Evolutionary conservation across 169 alveolate species (phyloP).

Genomic region (Plasmodium adleri): DNA sequence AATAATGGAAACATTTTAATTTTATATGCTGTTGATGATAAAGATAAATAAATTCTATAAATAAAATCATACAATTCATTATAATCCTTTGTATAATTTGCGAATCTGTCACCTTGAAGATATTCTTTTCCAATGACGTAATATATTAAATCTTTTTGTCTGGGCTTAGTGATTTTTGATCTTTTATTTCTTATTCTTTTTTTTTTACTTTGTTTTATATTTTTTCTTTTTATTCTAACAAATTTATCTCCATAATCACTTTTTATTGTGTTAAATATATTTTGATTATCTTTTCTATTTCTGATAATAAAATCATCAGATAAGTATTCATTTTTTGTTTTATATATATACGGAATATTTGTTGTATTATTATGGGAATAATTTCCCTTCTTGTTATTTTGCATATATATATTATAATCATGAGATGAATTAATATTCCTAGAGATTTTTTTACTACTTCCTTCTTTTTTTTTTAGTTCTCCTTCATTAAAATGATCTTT

Average conservation of each 20-base stretch:
- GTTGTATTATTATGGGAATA: no score
- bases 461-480: no score
- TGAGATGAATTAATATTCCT: no score
- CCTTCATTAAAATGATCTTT: no score
- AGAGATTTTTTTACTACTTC: no score
- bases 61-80: constrained; percentile 26
- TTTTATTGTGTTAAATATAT: no score
- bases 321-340: no score
- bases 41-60: constrained; percentile 19
- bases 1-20: constrained; percentile 4
- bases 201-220: background rate
- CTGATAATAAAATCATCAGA: no score
- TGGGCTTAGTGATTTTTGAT: background rate
- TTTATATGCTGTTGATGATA: constrained; percentile 12
- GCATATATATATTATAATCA: no score
- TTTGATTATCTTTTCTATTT: no score
- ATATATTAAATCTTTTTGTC: constrained; percentile 5
- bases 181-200: background rate
- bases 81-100: constrained; percentile 16
- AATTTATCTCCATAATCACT: background rate
- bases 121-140: constrained; percentile 38
- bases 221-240: background rate
- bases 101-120: constrained; percentile 2
- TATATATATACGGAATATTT: no score
- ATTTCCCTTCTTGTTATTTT: no score